These are phyloP conservation scores for Trametopsis cervina DNA, from an alignment of 768 basidiomycete genomes.

Conservation along the genomic window DNA sequence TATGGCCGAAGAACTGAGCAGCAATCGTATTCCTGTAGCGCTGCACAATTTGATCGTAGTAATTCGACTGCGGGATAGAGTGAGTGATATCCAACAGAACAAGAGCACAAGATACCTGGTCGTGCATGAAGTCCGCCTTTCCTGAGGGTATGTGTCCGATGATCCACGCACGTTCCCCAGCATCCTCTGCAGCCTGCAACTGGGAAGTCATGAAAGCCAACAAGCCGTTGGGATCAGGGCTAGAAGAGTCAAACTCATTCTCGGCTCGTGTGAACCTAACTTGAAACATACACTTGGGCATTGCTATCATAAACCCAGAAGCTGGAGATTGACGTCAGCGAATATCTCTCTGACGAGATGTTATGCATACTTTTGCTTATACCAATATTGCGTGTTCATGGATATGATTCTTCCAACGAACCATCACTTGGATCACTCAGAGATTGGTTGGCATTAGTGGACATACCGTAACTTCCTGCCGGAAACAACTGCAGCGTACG, in stretches of 20 bases:
- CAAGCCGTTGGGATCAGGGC: conserved; percentile 55
- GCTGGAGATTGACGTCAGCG: conserved; percentile 24
- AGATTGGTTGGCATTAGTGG: background rate
- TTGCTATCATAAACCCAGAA: conserved; percentile 58
- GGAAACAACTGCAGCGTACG: conserved; percentile 42
- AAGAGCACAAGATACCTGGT: conserved; percentile 33
- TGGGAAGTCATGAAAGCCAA: conserved; percentile 45
- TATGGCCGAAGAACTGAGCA: conserved; percentile 58
- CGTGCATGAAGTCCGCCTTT: conserved; percentile 37
- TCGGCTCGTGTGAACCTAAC: too few species aligned
- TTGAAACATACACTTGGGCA: conserved; percentile 34
- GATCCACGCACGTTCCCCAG: conserved; percentile 55
- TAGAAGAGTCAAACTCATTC: conserved; percentile 6
- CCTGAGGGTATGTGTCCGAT: conserved; percentile 55
- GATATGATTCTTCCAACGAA: conserved; percentile 44
- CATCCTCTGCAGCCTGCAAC: conserved; percentile 53
- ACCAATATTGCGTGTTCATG: conserved; percentile 56
- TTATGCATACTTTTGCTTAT: conserved; percentile 44
- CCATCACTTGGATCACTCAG: too few species aligned
- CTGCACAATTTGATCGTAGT: conserved; percentile 55
- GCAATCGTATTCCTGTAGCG: conserved; percentile 54
- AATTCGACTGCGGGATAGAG: conserved; percentile 39
- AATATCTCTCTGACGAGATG: background rate
- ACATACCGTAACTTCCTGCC: conserved; percentile 42
- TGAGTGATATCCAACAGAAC: background rate